phyloP scores from a whole-genome alignment of 192 early-diverging fungal genomes.

The Cladochytrium replicatum region DNA sequence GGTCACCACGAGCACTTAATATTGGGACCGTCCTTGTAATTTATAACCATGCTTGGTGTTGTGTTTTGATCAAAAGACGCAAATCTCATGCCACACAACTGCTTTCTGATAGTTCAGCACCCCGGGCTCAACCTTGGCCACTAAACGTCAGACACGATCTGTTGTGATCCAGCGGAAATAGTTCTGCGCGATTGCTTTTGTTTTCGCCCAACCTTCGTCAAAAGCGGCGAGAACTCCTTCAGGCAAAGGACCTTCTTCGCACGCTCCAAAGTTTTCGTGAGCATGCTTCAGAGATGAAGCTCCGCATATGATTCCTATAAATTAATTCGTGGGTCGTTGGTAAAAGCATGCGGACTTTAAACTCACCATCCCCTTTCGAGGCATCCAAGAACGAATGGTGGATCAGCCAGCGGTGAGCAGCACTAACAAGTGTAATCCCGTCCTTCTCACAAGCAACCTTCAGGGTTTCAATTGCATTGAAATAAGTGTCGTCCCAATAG shows the following conservation, averaged over 20 bases:
- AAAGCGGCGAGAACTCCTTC: conserved; percentile 37
- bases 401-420: conserved; percentile 33
- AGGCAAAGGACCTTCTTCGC: conserved; percentile 42
- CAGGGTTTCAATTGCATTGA: conserved; percentile 40
- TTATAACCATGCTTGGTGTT: too few relatives aligned
- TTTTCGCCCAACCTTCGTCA: conserved; percentile 42
- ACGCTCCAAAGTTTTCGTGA: conserved; percentile 34
- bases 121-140: too few relatives aligned
- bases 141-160: too few relatives aligned
- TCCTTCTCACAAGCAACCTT: conserved; percentile 19
- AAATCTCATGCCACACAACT: too few relatives aligned
- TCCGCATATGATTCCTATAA: conserved; percentile 31
- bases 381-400: conserved; percentile 34
- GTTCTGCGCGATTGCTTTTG: conserved; percentile 17
- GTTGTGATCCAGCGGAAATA: conserved; percentile 36
- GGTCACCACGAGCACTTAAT: too few relatives aligned
- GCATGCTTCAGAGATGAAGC: conserved; percentile 36
- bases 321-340: conserved; percentile 9
- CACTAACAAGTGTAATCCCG: conserved; percentile 23
- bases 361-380: conserved; percentile 24
- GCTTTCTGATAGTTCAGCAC: too few relatives aligned
- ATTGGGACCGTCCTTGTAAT: too few relatives aligned
- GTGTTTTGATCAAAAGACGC: too few relatives aligned
- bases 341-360: conserved; percentile 10
- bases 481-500: conserved; percentile 41